Evolutionary conservation across 345 rosid species (phyloP).

Genomic region (Pelargonium nanum): DNA sequence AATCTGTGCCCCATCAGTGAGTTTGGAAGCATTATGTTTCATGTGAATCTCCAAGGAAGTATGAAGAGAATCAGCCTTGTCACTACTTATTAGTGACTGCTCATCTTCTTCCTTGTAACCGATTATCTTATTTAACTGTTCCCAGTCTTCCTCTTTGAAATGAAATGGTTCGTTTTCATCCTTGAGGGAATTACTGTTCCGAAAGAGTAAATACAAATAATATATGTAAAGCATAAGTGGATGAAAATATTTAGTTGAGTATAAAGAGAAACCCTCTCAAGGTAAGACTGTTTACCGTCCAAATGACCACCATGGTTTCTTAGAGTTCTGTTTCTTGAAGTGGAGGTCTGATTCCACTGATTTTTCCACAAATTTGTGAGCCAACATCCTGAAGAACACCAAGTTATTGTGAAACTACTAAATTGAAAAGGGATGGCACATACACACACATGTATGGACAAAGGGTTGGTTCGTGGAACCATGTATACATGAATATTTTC

Average conservation of each 20-base stretch:
- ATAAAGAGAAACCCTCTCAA: neutral
- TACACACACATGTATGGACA: neutral
- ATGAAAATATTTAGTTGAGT: conserved; percentile 1
- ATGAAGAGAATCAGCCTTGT: conserved; percentile 59
- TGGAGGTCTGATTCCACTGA: conserved; percentile 47
- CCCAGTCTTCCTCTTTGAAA: conserved; percentile 90
- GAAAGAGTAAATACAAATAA: conserved; percentile 26
- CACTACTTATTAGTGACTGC: conserved; percentile 34
- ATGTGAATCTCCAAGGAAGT: conserved; percentile 73
- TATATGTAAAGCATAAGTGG: neutral
- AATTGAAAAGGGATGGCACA: neutral
- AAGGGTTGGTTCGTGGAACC: neutral
- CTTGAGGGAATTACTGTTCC: conserved; percentile 47
- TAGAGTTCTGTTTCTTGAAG: conserved; percentile 49
- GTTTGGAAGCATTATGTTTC: conserved; percentile 93
- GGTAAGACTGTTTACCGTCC: conserved; percentile 51
- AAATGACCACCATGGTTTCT: conserved; percentile 90
- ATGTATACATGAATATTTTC: neutral
- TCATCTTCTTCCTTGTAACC: conserved; percentile 80
- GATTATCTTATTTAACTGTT: conserved; percentile 67
- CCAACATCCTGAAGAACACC: conserved; percentile 62
- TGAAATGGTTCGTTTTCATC: conserved; percentile 65
- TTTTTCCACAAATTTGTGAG: conserved; percentile 81
- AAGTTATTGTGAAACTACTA: neutral
- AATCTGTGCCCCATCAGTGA: conserved; percentile 47